Conservation (phyloP, 1,284 basidiomycete species). For the Marasmius tenuissimus region DNA sequence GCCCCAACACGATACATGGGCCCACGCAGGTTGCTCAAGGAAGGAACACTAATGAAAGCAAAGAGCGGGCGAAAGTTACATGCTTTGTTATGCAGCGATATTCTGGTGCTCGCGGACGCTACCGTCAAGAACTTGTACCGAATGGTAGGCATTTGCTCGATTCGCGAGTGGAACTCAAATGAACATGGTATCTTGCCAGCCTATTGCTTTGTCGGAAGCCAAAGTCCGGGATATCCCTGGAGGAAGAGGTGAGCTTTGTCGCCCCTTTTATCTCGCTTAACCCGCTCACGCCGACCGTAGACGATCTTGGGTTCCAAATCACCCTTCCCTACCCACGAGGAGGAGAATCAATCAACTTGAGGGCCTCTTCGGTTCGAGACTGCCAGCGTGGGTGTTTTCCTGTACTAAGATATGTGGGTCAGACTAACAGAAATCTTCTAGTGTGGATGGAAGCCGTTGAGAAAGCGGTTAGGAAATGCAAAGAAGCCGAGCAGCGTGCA, state of each 20-base stretch:
- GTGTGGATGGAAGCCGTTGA: conserved; percentile 58
- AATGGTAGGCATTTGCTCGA: conserved; percentile 56
- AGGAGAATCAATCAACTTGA: conserved; percentile 68
- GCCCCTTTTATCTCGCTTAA: not conserved
- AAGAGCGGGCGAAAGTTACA: conserved; percentile 83
- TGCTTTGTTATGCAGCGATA: conserved; percentile 80
- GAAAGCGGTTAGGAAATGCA: conserved; percentile 34
- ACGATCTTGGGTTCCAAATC: conserved; percentile 67
- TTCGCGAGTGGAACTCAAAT: not conserved
- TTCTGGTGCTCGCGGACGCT: conserved; percentile 77
- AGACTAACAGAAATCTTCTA: not conserved
- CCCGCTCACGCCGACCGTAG: conserved; percentile 30
- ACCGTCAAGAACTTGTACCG: conserved; percentile 70
- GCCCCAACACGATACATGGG: conserved; percentile 84
- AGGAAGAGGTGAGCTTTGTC: conserved; percentile 40
- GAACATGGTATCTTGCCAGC: conserved; percentile 35
- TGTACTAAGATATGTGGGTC: not conserved
- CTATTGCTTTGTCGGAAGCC: conserved; percentile 70
- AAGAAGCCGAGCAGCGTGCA: too few species aligned
- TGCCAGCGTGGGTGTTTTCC: conserved; percentile 45
- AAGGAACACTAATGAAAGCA: conserved; percentile 78
- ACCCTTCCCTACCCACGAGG: conserved; percentile 70
- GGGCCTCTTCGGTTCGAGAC: conserved; percentile 61
- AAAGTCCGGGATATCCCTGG: conserved; percentile 52
- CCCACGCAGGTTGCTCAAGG: conserved; percentile 71